Evolutionary conservation across 805 yeast species (phyloP), one percentile per base, ranked within the genome.

Genomic region (Isabelozyma pseudorhagii): DNA sequence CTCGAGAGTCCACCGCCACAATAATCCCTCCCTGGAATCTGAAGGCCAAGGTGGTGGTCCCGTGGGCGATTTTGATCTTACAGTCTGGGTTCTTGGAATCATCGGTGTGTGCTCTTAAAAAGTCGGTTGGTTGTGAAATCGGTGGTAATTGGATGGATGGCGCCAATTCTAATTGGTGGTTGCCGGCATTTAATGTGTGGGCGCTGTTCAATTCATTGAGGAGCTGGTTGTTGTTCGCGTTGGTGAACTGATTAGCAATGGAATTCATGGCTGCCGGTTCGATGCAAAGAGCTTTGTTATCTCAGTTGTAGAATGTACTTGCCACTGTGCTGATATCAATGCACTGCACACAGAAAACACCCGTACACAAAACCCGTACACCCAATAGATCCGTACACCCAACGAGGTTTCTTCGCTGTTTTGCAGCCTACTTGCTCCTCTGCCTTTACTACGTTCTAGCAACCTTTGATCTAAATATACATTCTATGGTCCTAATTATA

Each of bases 11-110:
- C 9, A 94, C 99, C 0, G 98, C 98, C 47, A 94, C 97, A 39
- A 87, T 76, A 57, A 94, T 92, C 21, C 99, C 99, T 27, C 93
- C 97, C 72, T 93, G 84, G 71, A 92, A 94, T 69, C 97, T 80
- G 75, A 94, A 94, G 8, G 98, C 97, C 60, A 94, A 77, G 11
- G 99, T 94, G 6, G 99, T 94, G n/a, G 99, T 94, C 68, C 99
- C 99, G 71, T 94, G 99, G 18, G 97, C 97, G 63, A 94, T 88
- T 68, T 94, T 93, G 74, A 94, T 93, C 63, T 85, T 87, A 72
- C 96, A 92, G 65, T 91, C 97, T 27, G 96, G 96, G 67, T 92
- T 93, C 52, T 84, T 66, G 15, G 90, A 85, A 69, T 94, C 97
- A 70, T 94, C 99, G 7, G 99, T 94, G 70, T 94, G 97, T n/a